These are phyloP conservation scores for Xerophyta viscosa DNA, from an alignment of 106 monocot genomes.

Conservation along the genomic window DNA sequence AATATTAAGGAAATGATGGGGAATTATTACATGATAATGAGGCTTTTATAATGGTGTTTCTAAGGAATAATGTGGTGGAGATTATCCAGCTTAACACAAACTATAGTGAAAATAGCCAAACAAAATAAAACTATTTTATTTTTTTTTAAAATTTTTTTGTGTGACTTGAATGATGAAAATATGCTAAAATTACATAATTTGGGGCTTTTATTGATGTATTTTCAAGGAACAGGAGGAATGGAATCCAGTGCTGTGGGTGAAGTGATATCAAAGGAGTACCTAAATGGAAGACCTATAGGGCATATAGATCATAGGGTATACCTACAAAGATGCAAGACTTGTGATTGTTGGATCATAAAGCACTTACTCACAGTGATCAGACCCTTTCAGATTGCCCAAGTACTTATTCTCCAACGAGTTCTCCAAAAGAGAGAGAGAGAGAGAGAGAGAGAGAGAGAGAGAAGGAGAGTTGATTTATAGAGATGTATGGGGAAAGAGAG, in stretches of 20 bases:
- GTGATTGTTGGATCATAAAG: too few species aligned
- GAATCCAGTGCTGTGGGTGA: conserved; percentile 6
- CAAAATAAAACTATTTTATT: background rate
- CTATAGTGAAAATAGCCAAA: background rate
- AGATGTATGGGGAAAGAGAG: background rate
- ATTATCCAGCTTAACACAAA: conserved; percentile 28
- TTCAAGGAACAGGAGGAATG: conserved; percentile 12
- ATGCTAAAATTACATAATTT: conserved; percentile 20
- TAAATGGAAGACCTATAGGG: too few species aligned
- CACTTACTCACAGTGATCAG: too few species aligned
- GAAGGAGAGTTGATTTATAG: background rate
- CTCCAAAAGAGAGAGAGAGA: too few species aligned
- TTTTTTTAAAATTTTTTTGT: conserved; percentile 8
- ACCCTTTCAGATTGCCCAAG: too few species aligned
- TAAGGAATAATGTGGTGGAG: conserved; percentile 32
- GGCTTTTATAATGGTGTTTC: conserved; percentile 60
- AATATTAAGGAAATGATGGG: conserved; percentile 3
- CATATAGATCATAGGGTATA: too few species aligned
- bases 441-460: background rate
- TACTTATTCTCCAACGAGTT: too few species aligned
- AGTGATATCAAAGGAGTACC: too few species aligned
- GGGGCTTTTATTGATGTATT: conserved; percentile 17
- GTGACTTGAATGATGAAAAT: background rate
- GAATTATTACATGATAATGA: conserved; percentile 47
- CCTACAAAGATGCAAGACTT: too few species aligned